These are phyloP conservation scores for Stygiomarasmius scandens DNA, from an alignment of 1,284 basidiomycete species.

Conservation along the genomic window DNA sequence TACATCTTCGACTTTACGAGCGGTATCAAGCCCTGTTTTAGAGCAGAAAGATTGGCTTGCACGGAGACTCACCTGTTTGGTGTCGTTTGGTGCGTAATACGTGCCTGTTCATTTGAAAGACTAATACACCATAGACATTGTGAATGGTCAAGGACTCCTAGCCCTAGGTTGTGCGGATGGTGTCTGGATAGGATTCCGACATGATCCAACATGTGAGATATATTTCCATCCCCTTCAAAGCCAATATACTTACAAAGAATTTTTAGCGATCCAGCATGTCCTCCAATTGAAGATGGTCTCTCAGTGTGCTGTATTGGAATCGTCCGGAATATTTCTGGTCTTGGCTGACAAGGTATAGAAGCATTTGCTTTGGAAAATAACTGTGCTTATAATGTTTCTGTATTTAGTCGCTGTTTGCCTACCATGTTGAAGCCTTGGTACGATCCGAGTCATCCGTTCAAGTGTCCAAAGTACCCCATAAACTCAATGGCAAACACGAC, in stretches of 20 bases:
- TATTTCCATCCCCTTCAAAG: background rate
- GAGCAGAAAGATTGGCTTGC: conserved; percentile 77
- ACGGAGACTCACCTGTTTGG: conserved; percentile 90
- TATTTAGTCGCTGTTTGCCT: conserved; percentile 71
- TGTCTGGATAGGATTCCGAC: conserved; percentile 87
- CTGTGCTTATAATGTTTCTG: background rate
- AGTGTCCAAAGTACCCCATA: conserved; percentile 78
- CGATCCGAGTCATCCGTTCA: conserved; percentile 73
- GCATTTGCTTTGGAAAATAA: conserved; percentile 6
- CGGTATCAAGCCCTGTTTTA: conserved; percentile 34
- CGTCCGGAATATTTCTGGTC: conserved; percentile 86
- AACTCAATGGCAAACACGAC: conserved; percentile 86
- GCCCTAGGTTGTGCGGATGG: conserved; percentile 88
- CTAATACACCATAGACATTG: conserved; percentile 53
- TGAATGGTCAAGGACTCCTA: conserved; percentile 72
- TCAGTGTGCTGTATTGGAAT: conserved; percentile 83
- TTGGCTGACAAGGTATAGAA: conserved; percentile 83
- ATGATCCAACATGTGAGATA: conserved; percentile 68
- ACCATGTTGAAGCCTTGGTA: conserved; percentile 94
- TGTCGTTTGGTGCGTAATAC: conserved; percentile 90
- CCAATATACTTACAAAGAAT: background rate
- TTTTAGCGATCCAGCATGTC: conserved; percentile 74
- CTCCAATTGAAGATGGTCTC: conserved; percentile 83
- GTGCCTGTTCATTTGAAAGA: background rate
- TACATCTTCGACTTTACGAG: conserved; percentile 75